These are phyloP conservation scores for Pilobolus umbonatus DNA, from an alignment of 192 early-diverging fungal genomes.

Conservation along the genomic window DNA sequence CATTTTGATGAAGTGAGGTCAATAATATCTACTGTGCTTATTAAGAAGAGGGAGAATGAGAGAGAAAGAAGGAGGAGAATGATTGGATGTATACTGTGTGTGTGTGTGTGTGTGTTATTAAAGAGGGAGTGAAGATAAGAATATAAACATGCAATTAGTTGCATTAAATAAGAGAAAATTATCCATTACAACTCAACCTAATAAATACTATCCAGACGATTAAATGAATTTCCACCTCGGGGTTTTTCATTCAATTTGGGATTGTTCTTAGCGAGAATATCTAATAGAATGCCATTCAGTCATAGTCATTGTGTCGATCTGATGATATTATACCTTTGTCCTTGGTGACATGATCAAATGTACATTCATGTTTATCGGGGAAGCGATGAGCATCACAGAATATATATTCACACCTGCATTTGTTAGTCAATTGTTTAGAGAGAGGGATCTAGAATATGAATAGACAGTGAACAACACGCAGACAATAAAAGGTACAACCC, in stretches of 20 bases:
- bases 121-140: too few species aligned
- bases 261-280: slow-evolving; percentile 66
- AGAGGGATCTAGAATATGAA: slow-evolving; percentile 51
- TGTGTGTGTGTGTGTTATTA: too few species aligned
- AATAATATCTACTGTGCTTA: too few species aligned
- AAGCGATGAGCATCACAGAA: slow-evolving; percentile 73
- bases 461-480: too few species aligned
- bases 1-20: too few species aligned
- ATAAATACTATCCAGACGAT: slow-evolving; percentile 52
- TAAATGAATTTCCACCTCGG: slow-evolving; percentile 72
- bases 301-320: not conserved
- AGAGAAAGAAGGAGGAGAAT: too few species aligned
- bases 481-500: too few species aligned
- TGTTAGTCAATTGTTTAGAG: slow-evolving; percentile 73
- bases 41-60: too few species aligned
- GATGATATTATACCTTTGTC: slow-evolving; percentile 45
- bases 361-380: slow-evolving; percentile 70
- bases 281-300: slow-evolving; percentile 18
- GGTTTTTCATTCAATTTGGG: slow-evolving; percentile 70
- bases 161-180: too few species aligned
- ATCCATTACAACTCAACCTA: too few species aligned
- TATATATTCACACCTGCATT: slow-evolving; percentile 70
- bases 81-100: too few species aligned
- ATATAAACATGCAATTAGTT: too few species aligned
- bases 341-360: slow-evolving; percentile 71